Evolutionary conservation across 306 rosid genomes (phyloP), one percentile per base, ranked within the genome.

Genomic region (Sicyos baderoa): DNA sequence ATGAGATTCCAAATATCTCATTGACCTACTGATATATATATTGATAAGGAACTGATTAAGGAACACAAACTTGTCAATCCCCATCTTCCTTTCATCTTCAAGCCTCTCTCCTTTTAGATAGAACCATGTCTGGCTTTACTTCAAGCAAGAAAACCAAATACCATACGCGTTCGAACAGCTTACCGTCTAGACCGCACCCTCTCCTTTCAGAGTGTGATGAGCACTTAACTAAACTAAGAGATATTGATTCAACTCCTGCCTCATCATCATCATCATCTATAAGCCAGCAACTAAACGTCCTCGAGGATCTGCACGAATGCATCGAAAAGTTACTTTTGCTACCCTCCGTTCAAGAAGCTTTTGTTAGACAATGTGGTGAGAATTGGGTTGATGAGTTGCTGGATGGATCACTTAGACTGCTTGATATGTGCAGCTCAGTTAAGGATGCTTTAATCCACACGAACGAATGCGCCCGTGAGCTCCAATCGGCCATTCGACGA

Each of bases 391-490:
- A 84, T 35, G 85, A 81, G 75, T 67, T 76, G 18, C 67, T 81
- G 52, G 84, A 85, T 55, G 82, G 83, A 32, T 85, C 84, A 25
- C 86, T 85, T 11, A 55, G 72, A 52, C 54, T 81, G 44, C 50
- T 76, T 74, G 85, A 81, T 47, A 51, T 71, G 44, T 85, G 89
- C 63, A 82, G 78, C 9, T 73, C 81, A 7, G 82, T 84, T 37
- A 79, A 85, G 59, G 89, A 85, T 64, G 77, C 82, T 17, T 65
- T 80, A 42, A 56, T 85, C 9, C 89, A 85, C 72, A 85, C 89
- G 51, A 85, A 76, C 69, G 89, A 80, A 27, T 82, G 81, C n/a
- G 79, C 74, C 1, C 78, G 84, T 0, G 83, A 85, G 49, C 77
- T 85, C 14, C 86, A 80, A 67, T 85, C 83, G 5, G 76, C 76